phyloP scores from a whole-genome alignment of 2,329 filamentous ascomycete genomes.

The Arachnomyces sp. region DNA sequence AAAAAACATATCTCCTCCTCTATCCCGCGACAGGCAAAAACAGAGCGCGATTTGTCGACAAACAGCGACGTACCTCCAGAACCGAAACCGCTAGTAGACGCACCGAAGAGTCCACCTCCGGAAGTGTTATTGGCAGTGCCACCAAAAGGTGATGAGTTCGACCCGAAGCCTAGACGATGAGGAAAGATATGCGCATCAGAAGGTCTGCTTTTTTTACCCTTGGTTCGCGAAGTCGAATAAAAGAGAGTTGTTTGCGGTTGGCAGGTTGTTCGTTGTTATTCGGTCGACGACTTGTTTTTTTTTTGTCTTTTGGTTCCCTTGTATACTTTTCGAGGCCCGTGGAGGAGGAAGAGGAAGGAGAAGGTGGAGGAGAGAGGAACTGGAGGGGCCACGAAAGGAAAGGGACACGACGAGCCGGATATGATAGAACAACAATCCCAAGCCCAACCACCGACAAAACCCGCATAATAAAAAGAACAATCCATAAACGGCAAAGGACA shows the following conservation, averaged over 20 bases:
- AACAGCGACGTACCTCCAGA: conserved; percentile 19
- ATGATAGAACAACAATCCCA: too few species aligned
- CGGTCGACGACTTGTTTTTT: background rate
- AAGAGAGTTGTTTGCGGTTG: conserved; percentile 2
- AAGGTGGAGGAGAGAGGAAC: conserved; percentile 5
- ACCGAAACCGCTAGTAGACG: conserved; percentile 17
- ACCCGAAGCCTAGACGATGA: conserved; percentile 28
- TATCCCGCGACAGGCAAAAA: background rate
- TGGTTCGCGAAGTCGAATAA: background rate
- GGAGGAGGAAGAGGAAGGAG: conserved; percentile 1
- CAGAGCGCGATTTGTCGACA: background rate
- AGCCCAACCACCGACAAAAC: too few species aligned
- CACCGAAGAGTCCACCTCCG: conserved; percentile 17
- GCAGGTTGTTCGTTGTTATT: background rate
- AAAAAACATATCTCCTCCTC: background rate
- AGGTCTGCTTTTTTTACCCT: conserved; percentile 4
- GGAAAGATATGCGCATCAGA: conserved; percentile 10
- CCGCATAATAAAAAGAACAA: too few species aligned
- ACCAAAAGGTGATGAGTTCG: conserved; percentile 30
- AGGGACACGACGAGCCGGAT: too few species aligned
- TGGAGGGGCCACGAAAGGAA: conserved; percentile 4
- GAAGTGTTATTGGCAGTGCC: conserved; percentile 19
- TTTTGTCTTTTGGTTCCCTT: background rate
- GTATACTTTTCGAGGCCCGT: background rate
- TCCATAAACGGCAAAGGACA: too few species aligned